Evolutionary conservation across 2,329 filamentous ascomycete species (phyloP), one percentile per base, ranked within the genome.

Genomic region (Phaeosphaeriaceae sp.): DNA sequence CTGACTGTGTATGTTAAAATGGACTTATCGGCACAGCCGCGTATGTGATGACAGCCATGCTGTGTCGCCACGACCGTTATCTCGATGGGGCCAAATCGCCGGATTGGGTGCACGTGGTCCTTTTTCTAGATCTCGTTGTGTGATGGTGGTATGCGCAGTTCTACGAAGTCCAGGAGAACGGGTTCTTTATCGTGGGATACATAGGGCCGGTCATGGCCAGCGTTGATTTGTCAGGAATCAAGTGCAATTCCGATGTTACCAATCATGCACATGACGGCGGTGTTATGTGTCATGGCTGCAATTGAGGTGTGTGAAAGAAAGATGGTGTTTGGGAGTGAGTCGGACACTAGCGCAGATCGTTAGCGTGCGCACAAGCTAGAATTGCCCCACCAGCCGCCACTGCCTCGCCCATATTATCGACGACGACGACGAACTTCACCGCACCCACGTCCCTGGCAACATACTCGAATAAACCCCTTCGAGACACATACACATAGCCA

Each of bases 371-470:
- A 66, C 59, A 62, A 53, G 54, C 52, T 46, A 43, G 49, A 60
- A 54, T 57, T 63, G 59, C 62, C 62, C 64, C 64, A 63, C 61
- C 32, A 42, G 48, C 54, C 61, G 58, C 64, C 64, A 67, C 64
- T 65, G 30, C 58, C 58, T 59, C 61, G 49, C 57, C 60, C 52
- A 63, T 61, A 63, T 60, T 58, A 60, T 60, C 59, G 26, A 48
- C 53, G 43, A 54, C 52, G 56, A 49, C 48, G 57, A 52, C 32
- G 19, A 23, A 49, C 53, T 30, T 11, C 17, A 49, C 53, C 28
- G 21, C 52, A 51, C 26, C 35, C 42, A 47, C 43, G 13, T 11
- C 28, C 17, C 13, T 21, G 11, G n/a, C 23, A 10, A 42, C 40
- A 40, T n/a, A 40, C 35, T 40, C 17, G 17, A 40, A 40, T 22